Evolutionary conservation across 768 basidiomycete genomes (phyloP).

Genomic region (Agrocybe chaxingu): DNA sequence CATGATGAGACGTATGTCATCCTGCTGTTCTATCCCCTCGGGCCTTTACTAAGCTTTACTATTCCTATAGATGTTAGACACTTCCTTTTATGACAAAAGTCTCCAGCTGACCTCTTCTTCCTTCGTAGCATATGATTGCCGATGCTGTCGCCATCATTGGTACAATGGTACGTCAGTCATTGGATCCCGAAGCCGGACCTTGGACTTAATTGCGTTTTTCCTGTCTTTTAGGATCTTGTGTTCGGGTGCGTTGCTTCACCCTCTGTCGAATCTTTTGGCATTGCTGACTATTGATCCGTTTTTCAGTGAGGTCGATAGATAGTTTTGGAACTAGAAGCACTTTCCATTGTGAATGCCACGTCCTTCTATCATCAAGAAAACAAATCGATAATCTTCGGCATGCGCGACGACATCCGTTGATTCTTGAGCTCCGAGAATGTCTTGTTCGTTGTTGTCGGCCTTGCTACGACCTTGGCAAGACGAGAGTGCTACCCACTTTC

Average conservation of each 20-base stretch:
- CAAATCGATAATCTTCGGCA: too few relatives aligned
- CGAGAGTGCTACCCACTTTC: too few relatives aligned
- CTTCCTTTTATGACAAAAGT: conserved; percentile 11
- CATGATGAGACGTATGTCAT: conserved; percentile 87
- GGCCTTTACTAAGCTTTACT: conserved; percentile 9
- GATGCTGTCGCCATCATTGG: conserved; percentile 97
- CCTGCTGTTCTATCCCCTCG: conserved; percentile 4
- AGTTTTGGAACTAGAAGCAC: conserved; percentile 16
- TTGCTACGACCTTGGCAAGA: too few relatives aligned
- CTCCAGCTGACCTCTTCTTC: conserved; percentile 15
- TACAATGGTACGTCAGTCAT: conserved; percentile 73
- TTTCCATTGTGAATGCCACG: background rate
- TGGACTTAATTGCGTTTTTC: conserved; percentile 1
- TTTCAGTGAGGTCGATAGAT: conserved; percentile 38
- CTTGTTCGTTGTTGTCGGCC: too few relatives aligned
- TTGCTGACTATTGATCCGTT: background rate
- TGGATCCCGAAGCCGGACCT: background rate
- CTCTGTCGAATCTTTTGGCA: conserved; percentile 1
- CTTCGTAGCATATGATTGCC: conserved; percentile 76
- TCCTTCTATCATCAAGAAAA: too few relatives aligned
- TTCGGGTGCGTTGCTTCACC: conserved; percentile 69
- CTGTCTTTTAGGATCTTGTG: conserved; percentile 66
- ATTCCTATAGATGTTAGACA: conserved; percentile 39
- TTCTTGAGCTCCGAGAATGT: too few relatives aligned
- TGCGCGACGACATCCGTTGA: too few relatives aligned